These are phyloP conservation scores for Phialocephala sp. DNA, from an alignment of 2,329 filamentous ascomycete species.

Conservation along the genomic window DNA sequence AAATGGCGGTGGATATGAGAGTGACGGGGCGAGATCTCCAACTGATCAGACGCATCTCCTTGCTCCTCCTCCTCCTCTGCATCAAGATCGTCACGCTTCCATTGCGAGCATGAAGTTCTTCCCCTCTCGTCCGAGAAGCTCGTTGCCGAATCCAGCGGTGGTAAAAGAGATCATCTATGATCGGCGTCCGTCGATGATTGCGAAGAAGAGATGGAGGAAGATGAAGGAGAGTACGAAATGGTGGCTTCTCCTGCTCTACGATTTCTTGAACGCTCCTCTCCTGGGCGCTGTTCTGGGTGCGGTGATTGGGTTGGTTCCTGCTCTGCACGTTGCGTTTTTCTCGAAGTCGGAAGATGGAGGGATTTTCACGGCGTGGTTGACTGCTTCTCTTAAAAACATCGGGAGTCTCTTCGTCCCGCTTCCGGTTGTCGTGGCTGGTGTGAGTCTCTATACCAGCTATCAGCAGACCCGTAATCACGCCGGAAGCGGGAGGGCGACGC, in stretches of 20 bases:
- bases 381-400: conserved; percentile 63
- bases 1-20: conserved; percentile 37
- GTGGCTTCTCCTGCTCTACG: conserved; percentile 47
- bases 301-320: conserved; percentile 63
- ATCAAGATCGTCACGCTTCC: conserved; percentile 22
- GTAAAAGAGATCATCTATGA: conserved; percentile 21
- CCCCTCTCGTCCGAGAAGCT: conserved; percentile 33
- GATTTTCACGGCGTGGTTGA: conserved; percentile 71
- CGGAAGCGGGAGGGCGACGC: conserved; percentile 44
- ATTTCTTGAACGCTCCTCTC: conserved; percentile 66
- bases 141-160: neutral
- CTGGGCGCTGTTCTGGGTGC: conserved; percentile 64
- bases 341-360: conserved; percentile 61
- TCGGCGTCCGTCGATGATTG: conserved; percentile 39
- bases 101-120: conserved; percentile 41
- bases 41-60: conserved; percentile 53
- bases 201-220: conserved; percentile 37
- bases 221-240: conserved; percentile 41
- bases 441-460: conserved; percentile 64
- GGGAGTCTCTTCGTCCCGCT: conserved; percentile 68
- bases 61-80: conserved; percentile 35
- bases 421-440: conserved; percentile 69
- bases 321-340: conserved; percentile 68
- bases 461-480: conserved; percentile 45
- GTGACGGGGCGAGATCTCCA: conserved; percentile 38